A percentile compares a stretch with the other conserved stretches of the same genome.
phyloP scores from a whole-genome alignment of 2,329 filamentous ascomycete species.

The Pestalotiopsis fici region DNA sequence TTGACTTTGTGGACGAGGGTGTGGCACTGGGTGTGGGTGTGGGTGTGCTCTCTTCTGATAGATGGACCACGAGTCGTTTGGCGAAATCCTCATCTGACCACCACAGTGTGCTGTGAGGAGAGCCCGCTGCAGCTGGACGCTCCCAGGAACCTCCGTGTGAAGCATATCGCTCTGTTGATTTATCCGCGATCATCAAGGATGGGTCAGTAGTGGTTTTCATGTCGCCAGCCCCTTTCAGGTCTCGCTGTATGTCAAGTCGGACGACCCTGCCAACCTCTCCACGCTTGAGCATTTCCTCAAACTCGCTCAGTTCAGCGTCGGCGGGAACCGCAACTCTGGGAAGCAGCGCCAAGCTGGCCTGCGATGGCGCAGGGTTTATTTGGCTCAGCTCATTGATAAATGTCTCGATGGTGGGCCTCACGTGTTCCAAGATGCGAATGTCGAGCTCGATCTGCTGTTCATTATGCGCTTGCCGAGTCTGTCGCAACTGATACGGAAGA shows the following conservation, averaged over 20 bases:
- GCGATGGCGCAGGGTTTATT: slow-evolving; percentile 28
- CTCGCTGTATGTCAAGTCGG: slow-evolving; percentile 14
- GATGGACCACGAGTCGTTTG: slow-evolving; percentile 40
- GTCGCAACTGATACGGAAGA: slow-evolving; percentile 38
- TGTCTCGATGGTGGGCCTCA: slow-evolving; percentile 41
- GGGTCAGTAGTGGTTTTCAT: slow-evolving; percentile 1
- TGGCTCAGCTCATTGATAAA: slow-evolving; percentile 41
- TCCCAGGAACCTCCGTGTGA: slow-evolving; percentile 49
- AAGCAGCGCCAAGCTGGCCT: slow-evolving; percentile 46
- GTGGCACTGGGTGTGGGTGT: slow-evolving; percentile 5
- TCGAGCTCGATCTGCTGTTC: slow-evolving; percentile 38
- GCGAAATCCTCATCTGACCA: slow-evolving; percentile 50
- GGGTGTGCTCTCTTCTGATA: slow-evolving; percentile 24
- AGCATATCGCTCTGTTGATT: slow-evolving; percentile 31
- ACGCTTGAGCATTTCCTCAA: slow-evolving; percentile 27
- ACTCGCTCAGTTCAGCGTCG: slow-evolving; percentile 23
- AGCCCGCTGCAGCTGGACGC: slow-evolving; percentile 9
- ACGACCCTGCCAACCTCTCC: slow-evolving; percentile 25
- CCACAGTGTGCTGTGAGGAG: slow-evolving; percentile 34
- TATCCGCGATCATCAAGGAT: slow-evolving; percentile 12
- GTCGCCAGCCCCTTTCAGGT: neutral
- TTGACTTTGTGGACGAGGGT: slow-evolving; percentile 14
- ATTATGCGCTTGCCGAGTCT: slow-evolving; percentile 31
- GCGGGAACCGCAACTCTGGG: slow-evolving; percentile 40
- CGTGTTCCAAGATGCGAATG: slow-evolving; percentile 35